Evolutionary conservation across 1,284 basidiomycete species (phyloP), one percentile per base, ranked within the genome.

Genomic region (Hymenochaete sp.): DNA sequence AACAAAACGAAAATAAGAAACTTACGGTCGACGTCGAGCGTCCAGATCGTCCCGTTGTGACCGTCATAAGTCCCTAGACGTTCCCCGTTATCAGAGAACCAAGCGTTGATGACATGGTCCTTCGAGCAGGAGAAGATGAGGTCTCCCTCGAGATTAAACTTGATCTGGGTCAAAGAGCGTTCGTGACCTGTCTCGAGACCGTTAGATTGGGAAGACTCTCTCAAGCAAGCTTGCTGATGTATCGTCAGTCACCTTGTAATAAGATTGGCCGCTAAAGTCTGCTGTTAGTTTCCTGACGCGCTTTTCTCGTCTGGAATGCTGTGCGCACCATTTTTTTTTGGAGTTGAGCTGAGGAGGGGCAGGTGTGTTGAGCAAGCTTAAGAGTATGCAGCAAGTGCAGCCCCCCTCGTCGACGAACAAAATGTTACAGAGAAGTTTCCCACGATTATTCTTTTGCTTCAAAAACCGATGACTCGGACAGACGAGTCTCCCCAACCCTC

Each of bases 31-130:
- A 92, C 81, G 63, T 96, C 93, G 55, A 96, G 79, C 48, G 90
- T 93, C 95, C 96, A 98, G 27, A 99, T 89, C 2, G 89, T 78
- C 55, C 95, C 95, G 61, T 98, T 98, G 67, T 98, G 84, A 36
- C 93, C 96, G 46, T 92, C 82, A 63, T 97, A 98, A 47, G 96
- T 98, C 39, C 95, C 96, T 57, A 98, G 67, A 50, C 96, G 75
- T 71, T 98, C 95, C 54, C 96, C 96, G 60, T 99, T 99, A 60
- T 96, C 91, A n/a, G 93, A 87, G 67, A 82, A 98, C 93, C 93
- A 97, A 41, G 90, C 92, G 61, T 97, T 98, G 65, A 98, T 90
- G 57, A 90, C 65, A 58, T 86, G 78, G 64, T 99, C 95, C 75
- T 98, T 98, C 58, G 92, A 93, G 59, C 85, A 90, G 22, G 93